Base-by-base conservation (phyloP, 331 rosid genomes). In the Prunus yedoensis region DNA sequence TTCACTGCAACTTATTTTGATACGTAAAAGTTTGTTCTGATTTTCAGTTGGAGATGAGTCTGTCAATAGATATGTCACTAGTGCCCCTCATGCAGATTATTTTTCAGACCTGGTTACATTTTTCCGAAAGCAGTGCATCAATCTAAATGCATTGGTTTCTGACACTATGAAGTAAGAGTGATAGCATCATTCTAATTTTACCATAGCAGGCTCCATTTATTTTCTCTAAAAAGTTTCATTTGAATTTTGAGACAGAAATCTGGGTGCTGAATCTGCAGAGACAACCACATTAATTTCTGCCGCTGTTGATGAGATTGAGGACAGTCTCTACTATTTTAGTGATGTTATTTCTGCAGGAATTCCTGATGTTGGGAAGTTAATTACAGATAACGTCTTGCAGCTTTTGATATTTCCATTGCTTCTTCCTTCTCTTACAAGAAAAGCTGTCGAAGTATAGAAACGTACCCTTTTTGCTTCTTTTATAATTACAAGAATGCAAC, bases 321-420 rank as follows among this genome's bases (percentile, higher is more conserved):
- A 93, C 82, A 89, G 82, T 67, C 91, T 93, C 81, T 93, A 91
- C 91, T 93, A 93, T 83, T 83, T 93, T 73, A 93, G 93, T 58
- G 97, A 93, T 77, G 78, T 91, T 74, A 79, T 91, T 75, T 93
- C 98, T 78, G 95, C 98, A 35, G 98, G 98, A 71, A 93, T 91
- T 79, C 93, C 91, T 67, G 98, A 91, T 79, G 95, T 93, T 75
- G 97, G 91, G 85, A 81, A 78, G 68, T 71, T 89, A 74, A 88
- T 93, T 83, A 84, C 98, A 59, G 93, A 93, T 77, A 85, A 83
- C 79, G 75, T 93, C 69, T 58, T 91, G 93, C 81, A 67, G 85
- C 86, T 79, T 85, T 82, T 91, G 90, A 88, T 88, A 81, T 86
- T 93, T 75, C 95, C 96, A 16, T 74, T 91, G 74, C 88, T 93